Evolutionary conservation across 345 rosid species (phyloP), one percentile per base, ranked within the genome.

Genomic region (Gossypium turneri): DNA sequence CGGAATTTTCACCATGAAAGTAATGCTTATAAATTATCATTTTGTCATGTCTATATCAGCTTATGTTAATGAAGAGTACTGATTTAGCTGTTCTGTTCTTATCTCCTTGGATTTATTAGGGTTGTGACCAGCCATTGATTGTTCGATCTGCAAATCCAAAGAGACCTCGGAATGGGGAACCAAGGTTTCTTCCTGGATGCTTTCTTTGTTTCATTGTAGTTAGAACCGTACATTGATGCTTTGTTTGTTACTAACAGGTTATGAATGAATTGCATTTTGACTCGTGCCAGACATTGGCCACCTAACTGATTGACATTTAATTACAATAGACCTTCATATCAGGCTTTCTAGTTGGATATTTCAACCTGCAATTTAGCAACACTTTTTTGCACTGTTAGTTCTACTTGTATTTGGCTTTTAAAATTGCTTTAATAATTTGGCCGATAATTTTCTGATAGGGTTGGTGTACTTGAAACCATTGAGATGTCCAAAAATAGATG

Each of bases 91-190:
- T 57, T 58, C 67, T 16, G 7, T 72, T 56, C 70, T 79, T 47
- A 67, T 71, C 22, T 24, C 77, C 20, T 3, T 56, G 16, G 50
- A 47, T 63, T 11, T 22, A 79, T 78, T 80, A 94, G 98, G 94
- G 94, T 79, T 89, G 97, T 73, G 94, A 92, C 67, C 91, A 80
- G 81, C 97, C 98, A 72, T 82, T 94, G 75, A 75, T 75, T 73
- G 92, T 94, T 81, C 89, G 87, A 68, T 88, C 92, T 82, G 97
- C 97, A 15, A 88, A 87, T 81, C 97, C 97, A 70, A 89, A 89
- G 74, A 92, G 86, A 73, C 90, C 87, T 1, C 82, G 85, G 78
- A 82, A 55, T 61, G 95, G 90, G 53, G 97, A 94, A 62, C 83
- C 74, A 75, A 92, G 98, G 98, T 92, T 44, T 77, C 45, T 41